phyloP scores from a whole-genome alignment of 2,329 filamentous ascomycete genomes.

The Dendrostoma leiphaemia region DNA sequence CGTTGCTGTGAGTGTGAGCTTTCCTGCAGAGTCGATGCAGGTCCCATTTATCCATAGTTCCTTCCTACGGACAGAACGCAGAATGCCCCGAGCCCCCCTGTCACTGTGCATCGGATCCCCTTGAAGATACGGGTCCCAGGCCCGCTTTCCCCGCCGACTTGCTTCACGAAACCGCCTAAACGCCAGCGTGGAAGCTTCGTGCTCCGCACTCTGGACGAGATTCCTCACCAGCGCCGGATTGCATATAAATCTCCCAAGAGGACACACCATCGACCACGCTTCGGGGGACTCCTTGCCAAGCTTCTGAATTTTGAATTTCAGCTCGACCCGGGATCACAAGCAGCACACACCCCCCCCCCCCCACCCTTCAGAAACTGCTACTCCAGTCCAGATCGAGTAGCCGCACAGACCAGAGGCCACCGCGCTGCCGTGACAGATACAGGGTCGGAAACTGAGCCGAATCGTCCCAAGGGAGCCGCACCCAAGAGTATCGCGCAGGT shows the following conservation, averaged over 20 bases:
- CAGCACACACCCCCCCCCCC: background rate
- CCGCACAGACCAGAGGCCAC: slow-evolving; percentile 8
- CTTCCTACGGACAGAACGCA: background rate
- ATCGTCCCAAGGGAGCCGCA: slow-evolving; percentile 6
- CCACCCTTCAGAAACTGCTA: background rate
- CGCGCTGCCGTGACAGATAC: background rate
- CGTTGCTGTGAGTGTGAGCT: background rate
- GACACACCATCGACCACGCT: too few relatives aligned
- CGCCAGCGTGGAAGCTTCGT: slow-evolving; percentile 3
- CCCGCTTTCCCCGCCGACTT: slow-evolving; percentile 13
- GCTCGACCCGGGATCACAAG: background rate
- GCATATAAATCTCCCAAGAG: background rate
- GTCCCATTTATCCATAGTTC: background rate
- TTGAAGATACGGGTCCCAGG: slow-evolving; percentile 12
- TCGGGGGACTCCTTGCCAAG: background rate
- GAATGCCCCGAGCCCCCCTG: background rate
- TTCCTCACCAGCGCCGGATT: background rate
- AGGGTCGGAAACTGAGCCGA: slow-evolving; percentile 11
- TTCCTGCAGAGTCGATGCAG: background rate
- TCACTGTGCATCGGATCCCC: slow-evolving; percentile 1
- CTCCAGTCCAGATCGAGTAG: background rate
- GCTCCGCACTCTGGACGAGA: background rate
- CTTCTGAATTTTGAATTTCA: slow-evolving; percentile 1
- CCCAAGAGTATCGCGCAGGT: background rate
- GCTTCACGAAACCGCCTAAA: slow-evolving; percentile 3